Evolutionary conservation across 371 early-diverging fungal species (phyloP).

Genomic region (Actinomortierella ambigua): DNA sequence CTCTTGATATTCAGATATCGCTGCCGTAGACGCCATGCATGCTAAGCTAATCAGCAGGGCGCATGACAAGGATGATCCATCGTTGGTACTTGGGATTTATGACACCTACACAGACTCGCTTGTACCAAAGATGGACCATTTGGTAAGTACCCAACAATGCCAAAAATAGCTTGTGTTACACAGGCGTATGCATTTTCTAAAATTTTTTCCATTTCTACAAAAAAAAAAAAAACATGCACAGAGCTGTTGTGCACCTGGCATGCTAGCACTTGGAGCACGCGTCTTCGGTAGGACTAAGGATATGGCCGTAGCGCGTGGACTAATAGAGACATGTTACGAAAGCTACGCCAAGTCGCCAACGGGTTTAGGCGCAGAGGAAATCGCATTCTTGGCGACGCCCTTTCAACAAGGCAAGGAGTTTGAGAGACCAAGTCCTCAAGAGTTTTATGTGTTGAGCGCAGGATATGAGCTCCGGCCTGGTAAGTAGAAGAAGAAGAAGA

Average conservation of each 20-base stretch:
- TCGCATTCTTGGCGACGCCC: slow-evolving; percentile 21
- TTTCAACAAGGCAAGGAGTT: slow-evolving; percentile 12
- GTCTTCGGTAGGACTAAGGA: slow-evolving; percentile 52
- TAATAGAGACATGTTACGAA: slow-evolving; percentile 65
- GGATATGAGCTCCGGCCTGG: slow-evolving; percentile 25
- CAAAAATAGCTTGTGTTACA: not conserved
- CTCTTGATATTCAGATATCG: slow-evolving; percentile 44
- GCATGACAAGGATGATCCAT: slow-evolving; percentile 39
- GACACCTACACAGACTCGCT: slow-evolving; percentile 47
- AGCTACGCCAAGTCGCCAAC: slow-evolving; percentile 60
- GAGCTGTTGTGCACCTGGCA: slow-evolving; percentile 73
- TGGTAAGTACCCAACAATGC: slow-evolving; percentile 19
- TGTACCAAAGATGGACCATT: slow-evolving; percentile 59
- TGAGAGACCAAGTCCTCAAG: slow-evolving; percentile 16
- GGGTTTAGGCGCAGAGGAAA: slow-evolving; percentile 57
- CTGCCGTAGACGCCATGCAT: slow-evolving; percentile 58
- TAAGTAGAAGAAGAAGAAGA: slow-evolving; percentile 1
- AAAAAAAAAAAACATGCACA: no score
- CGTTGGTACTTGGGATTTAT: slow-evolving; percentile 52
- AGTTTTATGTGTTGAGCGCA: slow-evolving; percentile 24
- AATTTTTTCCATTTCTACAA: not conserved
- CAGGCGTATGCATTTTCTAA: not conserved
- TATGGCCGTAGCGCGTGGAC: slow-evolving; percentile 49
- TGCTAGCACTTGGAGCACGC: slow-evolving; percentile 67
- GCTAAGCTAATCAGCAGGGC: slow-evolving; percentile 53